Evolutionary conservation across 441 rosid species (phyloP).

Genomic region (Euphorbia schlechtendalii): DNA sequence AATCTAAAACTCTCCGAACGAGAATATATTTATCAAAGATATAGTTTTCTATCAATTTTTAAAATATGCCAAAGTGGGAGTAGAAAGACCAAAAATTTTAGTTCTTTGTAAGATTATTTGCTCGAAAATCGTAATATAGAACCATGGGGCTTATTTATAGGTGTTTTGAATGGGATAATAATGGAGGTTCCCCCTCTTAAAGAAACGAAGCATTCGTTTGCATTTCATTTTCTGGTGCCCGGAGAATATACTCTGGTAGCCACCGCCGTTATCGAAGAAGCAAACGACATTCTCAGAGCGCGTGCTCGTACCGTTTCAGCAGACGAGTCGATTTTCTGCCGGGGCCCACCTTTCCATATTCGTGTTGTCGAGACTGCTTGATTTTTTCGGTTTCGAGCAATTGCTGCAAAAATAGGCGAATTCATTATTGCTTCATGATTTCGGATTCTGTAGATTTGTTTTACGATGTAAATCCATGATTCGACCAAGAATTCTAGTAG

Average conservation of each 20-base stretch:
- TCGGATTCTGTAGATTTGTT: not conserved
- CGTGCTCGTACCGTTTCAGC: conserved; percentile 65
- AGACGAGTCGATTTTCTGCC: conserved; percentile 83
- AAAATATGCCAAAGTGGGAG: not conserved
- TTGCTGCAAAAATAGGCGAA: not conserved
- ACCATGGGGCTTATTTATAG: conserved; percentile 22
- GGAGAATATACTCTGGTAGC: conserved; percentile 90
- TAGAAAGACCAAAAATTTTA: not conserved
- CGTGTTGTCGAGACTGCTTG: conserved; percentile 59
- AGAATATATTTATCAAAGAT: not conserved
- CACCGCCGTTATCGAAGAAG: conserved; percentile 83
- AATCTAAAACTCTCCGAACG: too few species aligned
- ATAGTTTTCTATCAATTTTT: not conserved
- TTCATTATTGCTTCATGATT: not conserved
- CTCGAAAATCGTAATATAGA: not conserved
- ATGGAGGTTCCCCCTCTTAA: conserved; percentile 75
- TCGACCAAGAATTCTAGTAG: not conserved
- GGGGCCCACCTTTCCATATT: conserved; percentile 83
- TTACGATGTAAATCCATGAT: conserved; percentile 11
- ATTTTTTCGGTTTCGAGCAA: not conserved
- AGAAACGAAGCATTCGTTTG: conserved; percentile 72
- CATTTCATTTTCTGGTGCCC: conserved; percentile 81
- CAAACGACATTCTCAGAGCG: conserved; percentile 76
- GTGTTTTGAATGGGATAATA: conserved; percentile 62
- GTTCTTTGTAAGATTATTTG: too few species aligned